Base-by-base conservation (phyloP, 495 filamentous ascomycete species). In the Stereocaulon alpinum region DNA sequence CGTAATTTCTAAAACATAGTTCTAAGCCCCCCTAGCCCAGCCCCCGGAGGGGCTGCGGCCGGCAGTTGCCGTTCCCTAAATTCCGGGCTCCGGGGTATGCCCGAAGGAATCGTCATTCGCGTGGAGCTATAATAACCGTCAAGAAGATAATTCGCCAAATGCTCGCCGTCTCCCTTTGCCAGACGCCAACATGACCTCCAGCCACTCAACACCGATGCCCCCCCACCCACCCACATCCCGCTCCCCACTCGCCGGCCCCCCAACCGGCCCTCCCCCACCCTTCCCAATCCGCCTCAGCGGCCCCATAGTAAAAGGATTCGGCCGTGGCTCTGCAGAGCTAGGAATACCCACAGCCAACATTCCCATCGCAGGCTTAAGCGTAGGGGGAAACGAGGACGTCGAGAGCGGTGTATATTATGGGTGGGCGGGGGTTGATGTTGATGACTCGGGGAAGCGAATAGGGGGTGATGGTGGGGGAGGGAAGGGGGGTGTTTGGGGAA, bases 271-370 rank as follows among this genome's bases (percentile, higher is more conserved):
- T 12, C 71, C 78, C 60, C 56, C 81, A 15, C 92, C 93, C 0
- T 97, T 84, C 72, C 93, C 93, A 0, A 76, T 96, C 61, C 81
- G 76, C 50, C 80, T 96, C 68, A 82, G 82, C 43, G 93, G 93
- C 7, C 79, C 82, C 50, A 89, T 98, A 17, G 88, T 97, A 66
- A 85, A 87, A 69, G 93, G 93, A 42, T 97, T 96, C 72, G 93
- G 93, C 18, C 84, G 93, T 45, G 93, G 93, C 44, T 91, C 86
- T 69, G 92, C 58, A 10, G 58, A 89, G 79, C 84, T 98, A 59
- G 90, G 92, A 58, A 96, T 97, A 71, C 93, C 93, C 3, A 98
- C 93, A 0, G 93, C 93, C 66, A 98, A 98, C 75, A 91, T 98
- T 63, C 91, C 93, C 43, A 77, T 95, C 58, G 83, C 86, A 56